Conservation (phyloP, 2,329 filamentous ascomycete genomes). For the Sphaceloma murrayae region DNA sequence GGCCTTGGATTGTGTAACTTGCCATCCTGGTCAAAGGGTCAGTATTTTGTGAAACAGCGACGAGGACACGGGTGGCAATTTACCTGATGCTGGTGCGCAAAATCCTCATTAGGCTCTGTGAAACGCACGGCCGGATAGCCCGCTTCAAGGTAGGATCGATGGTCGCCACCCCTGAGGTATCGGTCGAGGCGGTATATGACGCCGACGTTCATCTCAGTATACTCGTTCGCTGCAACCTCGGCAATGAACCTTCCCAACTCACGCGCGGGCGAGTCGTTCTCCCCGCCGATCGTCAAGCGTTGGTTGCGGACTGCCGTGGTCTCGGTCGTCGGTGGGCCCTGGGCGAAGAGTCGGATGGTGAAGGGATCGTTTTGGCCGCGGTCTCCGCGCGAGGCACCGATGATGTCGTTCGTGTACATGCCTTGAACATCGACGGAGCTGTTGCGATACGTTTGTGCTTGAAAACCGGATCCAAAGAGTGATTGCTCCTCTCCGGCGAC, state of each 20-base stretch:
- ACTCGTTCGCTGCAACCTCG: slow-evolving; percentile 44
- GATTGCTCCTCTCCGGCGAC: slow-evolving; percentile 51
- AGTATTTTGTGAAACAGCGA: background rate
- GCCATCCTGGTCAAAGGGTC: slow-evolving; percentile 26
- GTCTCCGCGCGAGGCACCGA: slow-evolving; percentile 35
- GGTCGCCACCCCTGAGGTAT: slow-evolving; percentile 47
- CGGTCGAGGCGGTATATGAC: slow-evolving; percentile 49
- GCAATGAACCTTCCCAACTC: slow-evolving; percentile 47
- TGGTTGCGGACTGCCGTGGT: slow-evolving; percentile 29
- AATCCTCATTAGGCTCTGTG: slow-evolving; percentile 51
- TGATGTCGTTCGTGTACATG: slow-evolving; percentile 51
- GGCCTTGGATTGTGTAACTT: no score
- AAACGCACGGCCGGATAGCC: slow-evolving; percentile 48
- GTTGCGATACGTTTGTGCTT: slow-evolving; percentile 46
- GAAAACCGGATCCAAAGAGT: slow-evolving; percentile 43
- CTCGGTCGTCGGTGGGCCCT: slow-evolving; percentile 29
- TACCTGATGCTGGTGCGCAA: slow-evolving; percentile 47
- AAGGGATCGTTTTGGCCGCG: slow-evolving; percentile 4
- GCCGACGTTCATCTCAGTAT: slow-evolving; percentile 47
- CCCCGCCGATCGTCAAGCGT: slow-evolving; percentile 40
- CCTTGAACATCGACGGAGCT: slow-evolving; percentile 46
- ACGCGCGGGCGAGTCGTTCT: slow-evolving; percentile 47
- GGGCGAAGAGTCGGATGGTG: slow-evolving; percentile 10
- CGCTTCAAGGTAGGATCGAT: slow-evolving; percentile 45
- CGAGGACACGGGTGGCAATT: background rate